Evolutionary conservation across 306 rosid species (phyloP), one percentile per base, ranked within the genome.

Genomic region (Dalbergia oliveri): DNA sequence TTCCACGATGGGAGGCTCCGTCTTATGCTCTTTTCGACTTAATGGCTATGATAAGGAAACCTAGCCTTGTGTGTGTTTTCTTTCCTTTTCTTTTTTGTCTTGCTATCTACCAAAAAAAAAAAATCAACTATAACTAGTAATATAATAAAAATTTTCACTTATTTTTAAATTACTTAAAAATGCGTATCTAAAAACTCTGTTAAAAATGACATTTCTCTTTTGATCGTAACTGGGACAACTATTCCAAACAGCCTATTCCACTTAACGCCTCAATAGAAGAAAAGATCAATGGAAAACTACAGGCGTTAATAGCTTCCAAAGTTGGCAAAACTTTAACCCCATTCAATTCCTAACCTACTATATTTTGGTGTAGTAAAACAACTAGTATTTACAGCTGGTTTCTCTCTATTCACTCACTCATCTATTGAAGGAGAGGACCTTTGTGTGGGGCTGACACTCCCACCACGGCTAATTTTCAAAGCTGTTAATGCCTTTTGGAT

Each of bases 401-500:
- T 26, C 31, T 26, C 31, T 26, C 31, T 26, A 26, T 26, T 26
- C 31, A 79, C 50, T 82, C 86, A 77, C 85, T 88, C 61, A 71
- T 75, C 60, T 49, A 73, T 86, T 11, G 88, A 86, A 43, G 75
- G 86, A 63, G 91, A 79, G 21, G 86, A 82, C 85, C 87, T 86
- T 61, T 89, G 89, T 49, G 88, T 90, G 57, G 93, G 93, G 84
- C 93, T 90, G 19, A 86, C 88, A 60, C 97, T 92, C 15, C 91
- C 96, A 1, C 91, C 89, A 4, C 89, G 93, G 82, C 81, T 83
- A 35, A 89, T 79, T 81, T 87, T 88, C 49, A 93, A 88, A n/a
- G 91, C 91, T 50, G 90, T 87, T 70, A 95, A 84, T 47, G 92
- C 93, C 75, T 91, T 95, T 11, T 90, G 90, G 57, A 94, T 94